Percentiles rank a stretch among this genome's conserved stretches.
Evolutionary conservation across 257 asterid species (phyloP).

Genomic region (Apocynum venetum): DNA sequence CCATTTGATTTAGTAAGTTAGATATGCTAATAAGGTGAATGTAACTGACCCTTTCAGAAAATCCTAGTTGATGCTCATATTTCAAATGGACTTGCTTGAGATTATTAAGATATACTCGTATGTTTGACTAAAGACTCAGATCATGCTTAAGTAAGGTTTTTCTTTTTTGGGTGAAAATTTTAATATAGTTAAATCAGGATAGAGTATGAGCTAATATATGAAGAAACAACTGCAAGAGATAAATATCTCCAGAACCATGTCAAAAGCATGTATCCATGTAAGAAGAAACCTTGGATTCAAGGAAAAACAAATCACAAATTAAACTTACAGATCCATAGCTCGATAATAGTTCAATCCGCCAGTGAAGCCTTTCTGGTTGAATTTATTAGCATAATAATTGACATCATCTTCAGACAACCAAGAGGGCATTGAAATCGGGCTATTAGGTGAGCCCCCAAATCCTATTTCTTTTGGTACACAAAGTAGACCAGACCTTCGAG

Average conservation of each 20-base stretch:
- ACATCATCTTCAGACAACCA: constrained; percentile 89
- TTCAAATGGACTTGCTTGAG: neutral
- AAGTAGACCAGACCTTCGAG: constrained; percentile 50
- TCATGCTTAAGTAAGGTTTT: neutral
- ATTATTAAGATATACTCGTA: neutral
- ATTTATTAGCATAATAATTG: constrained; percentile 58
- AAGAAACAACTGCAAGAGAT: neutral
- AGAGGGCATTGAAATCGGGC: constrained; percentile 59
- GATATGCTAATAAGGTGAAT: neutral
- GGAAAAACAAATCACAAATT: neutral
- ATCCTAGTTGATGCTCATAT: neutral
- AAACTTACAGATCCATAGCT: constrained; percentile 77
- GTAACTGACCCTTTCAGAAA: neutral
- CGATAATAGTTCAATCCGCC: constrained; percentile 95
- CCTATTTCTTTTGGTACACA: constrained; percentile 56
- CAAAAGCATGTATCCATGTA: neutral
- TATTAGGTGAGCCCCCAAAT: constrained; percentile 58
- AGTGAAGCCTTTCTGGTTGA: constrained; percentile 66
- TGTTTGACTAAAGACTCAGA: neutral
- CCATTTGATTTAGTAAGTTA: neutral
- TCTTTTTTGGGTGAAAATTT: no score
- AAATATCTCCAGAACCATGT: neutral
- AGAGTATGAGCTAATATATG: neutral
- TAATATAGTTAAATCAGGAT: neutral
- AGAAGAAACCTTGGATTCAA: neutral